These are phyloP conservation scores for Lycium barbarum DNA, from an alignment of 257 asterid genomes.

Conservation along the genomic window DNA sequence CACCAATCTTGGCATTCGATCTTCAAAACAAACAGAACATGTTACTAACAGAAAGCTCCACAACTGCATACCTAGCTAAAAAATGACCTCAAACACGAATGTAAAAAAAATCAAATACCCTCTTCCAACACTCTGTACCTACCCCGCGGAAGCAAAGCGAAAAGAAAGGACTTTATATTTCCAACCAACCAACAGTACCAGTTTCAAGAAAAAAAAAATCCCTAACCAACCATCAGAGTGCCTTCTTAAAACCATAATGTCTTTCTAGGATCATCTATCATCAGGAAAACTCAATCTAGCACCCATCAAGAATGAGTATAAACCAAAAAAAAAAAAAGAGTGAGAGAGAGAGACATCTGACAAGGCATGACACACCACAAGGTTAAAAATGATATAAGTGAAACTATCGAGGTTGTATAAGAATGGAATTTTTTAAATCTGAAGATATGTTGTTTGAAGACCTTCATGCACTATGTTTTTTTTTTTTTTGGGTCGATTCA, in stretches of 20 bases:
- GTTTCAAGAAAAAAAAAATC: too few relatives aligned
- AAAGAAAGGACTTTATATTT: constrained; percentile 13
- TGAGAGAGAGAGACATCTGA: not conserved
- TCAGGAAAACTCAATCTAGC: constrained; percentile 8
- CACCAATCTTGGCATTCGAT: not conserved
- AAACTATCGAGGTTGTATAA: not conserved
- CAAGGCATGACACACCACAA: constrained; percentile 21
- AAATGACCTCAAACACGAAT: constrained; percentile 22
- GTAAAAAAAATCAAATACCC: not conserved
- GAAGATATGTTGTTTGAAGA: not conserved
- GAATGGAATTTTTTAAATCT: not conserved
- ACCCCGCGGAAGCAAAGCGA: not conserved
- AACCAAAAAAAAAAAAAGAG: not conserved
- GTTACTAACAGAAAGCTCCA: not conserved
- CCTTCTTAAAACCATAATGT: not conserved
- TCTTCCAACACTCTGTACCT: not conserved
- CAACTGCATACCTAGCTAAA: not conserved
- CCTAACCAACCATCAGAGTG: not conserved
- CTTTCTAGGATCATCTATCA: constrained; percentile 4
- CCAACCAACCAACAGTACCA: not conserved
- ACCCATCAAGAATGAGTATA: constrained; percentile 4
- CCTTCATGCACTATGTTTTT: not conserved
- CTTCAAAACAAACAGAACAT: not conserved
- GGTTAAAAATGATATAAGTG: not conserved
- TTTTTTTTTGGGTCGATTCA: not conserved